These are phyloP conservation scores for Mycena rosella DNA, from an alignment of 768 basidiomycete species.

Conservation along the genomic window DNA sequence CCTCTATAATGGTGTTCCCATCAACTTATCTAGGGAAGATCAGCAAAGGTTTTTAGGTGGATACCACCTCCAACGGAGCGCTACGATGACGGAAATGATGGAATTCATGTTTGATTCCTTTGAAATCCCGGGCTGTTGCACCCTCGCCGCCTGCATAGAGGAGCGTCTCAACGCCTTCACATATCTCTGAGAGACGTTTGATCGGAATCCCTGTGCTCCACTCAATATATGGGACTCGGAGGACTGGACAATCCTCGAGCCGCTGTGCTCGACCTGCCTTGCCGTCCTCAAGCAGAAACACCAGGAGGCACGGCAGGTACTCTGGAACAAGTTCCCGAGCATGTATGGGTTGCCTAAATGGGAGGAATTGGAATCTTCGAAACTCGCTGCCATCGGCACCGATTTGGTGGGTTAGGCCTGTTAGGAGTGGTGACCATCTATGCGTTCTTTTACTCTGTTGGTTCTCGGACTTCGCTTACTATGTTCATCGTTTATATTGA, in stretches of 20 bases:
- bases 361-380: constrained; percentile 9
- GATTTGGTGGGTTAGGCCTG: background rate
- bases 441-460: no score
- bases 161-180: background rate
- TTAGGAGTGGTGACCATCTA: no score
- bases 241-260: background rate
- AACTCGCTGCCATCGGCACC: background rate
- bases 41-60: background rate
- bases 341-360: constrained; percentile 14
- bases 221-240: background rate
- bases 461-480: no score
- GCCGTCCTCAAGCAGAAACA: background rate
- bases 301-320: background rate
- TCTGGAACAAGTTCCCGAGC: constrained; percentile 18
- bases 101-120: background rate
- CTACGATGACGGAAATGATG: background rate
- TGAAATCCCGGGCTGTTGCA: background rate
- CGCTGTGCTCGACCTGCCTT: constrained; percentile 7
- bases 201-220: background rate
- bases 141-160: background rate
- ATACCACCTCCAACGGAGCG: background rate
- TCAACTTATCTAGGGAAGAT: background rate
- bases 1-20: background rate
- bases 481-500: no score
- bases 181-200: background rate